Conservation (phyloP, 2,329 filamentous ascomycete genomes). For the Arachnomyces sp. region DNA sequence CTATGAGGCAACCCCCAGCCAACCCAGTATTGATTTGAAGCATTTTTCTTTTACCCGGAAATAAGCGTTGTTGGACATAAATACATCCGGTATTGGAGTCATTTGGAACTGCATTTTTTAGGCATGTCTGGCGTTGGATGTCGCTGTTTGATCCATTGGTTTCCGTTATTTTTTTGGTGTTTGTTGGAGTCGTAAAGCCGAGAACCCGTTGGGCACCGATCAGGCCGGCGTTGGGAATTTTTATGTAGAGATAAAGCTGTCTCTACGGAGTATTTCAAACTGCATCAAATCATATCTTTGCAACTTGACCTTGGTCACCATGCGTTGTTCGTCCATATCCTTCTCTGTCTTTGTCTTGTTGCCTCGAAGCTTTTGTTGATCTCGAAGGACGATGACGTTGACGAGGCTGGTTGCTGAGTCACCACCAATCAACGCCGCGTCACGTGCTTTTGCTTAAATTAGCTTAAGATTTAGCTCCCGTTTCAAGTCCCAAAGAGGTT, state of each 20-base stretch:
- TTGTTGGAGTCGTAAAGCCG: too few species aligned
- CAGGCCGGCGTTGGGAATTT: slow-evolving; percentile 2
- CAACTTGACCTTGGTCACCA: too few species aligned
- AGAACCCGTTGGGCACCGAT: not conserved
- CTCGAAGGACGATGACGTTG: not conserved
- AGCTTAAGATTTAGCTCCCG: too few species aligned
- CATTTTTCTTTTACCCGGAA: slow-evolving; percentile 29
- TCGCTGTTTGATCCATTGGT: not conserved
- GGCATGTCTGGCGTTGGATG: slow-evolving; percentile 2
- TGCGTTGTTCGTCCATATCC: too few species aligned
- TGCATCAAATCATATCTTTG: too few species aligned
- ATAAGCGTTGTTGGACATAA: slow-evolving; percentile 7
- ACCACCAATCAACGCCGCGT: not conserved
- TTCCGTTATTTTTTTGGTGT: slow-evolving; percentile 1
- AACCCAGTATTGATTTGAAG: slow-evolving; percentile 26
- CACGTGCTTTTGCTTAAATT: too few species aligned
- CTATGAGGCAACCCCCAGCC: not conserved
- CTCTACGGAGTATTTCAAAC: too few species aligned
- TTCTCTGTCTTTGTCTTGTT: too few species aligned
- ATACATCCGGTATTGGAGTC: not conserved
- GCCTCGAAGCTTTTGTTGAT: not conserved
- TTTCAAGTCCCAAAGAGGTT: slow-evolving; percentile 4
- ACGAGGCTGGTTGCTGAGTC: slow-evolving; percentile 1
- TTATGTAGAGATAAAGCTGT: not conserved
- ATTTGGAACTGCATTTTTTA: slow-evolving; percentile 9